Conservation (phyloP, 208 protist species). For the Trypanosoma grayi region DNA sequence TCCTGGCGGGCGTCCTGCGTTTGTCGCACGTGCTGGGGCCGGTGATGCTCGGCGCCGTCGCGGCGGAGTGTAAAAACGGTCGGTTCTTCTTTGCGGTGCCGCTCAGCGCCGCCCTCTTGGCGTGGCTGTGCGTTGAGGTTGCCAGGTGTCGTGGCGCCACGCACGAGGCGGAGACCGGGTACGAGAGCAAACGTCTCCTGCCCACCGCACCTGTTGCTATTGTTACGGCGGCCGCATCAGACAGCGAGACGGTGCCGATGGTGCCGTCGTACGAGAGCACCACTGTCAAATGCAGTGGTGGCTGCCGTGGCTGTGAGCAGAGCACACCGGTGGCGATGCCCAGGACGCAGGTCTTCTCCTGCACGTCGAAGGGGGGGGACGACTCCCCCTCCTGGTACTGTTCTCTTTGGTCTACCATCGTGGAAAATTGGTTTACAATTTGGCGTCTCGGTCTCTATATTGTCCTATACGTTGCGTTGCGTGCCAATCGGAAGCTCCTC, state of each 20-base stretch:
- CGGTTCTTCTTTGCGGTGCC: slow-evolving; percentile 63
- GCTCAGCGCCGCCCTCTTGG: slow-evolving; percentile 25
- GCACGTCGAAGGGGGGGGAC: too few species aligned
- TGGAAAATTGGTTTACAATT: slow-evolving; percentile 59
- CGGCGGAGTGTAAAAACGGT: slow-evolving; percentile 32
- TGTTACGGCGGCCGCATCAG: not conserved
- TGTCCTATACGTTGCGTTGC: slow-evolving; percentile 58
- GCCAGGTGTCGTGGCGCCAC: not conserved
- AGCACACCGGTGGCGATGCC: too few species aligned
- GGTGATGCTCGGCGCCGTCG: slow-evolving; percentile 45
- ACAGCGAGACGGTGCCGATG: not conserved
- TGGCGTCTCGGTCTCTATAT: slow-evolving; percentile 81
- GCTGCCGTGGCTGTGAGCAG: too few species aligned
- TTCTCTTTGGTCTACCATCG: slow-evolving; percentile 41
- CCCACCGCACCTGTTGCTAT: too few species aligned
- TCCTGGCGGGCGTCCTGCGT: slow-evolving; percentile 70
- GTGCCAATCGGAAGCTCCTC: slow-evolving; percentile 81
- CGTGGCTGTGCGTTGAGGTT: slow-evolving; percentile 34
- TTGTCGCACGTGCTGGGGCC: slow-evolving; percentile 79
- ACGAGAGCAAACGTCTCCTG: too few species aligned
- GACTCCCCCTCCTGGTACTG: not conserved
- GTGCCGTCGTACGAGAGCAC: not conserved
- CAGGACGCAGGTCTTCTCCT: too few species aligned
- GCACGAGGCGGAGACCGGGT: not conserved
- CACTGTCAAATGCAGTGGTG: not conserved